A percentile compares a stretch with the other conserved stretches of the same genome.
phyloP scores from a whole-genome alignment of 345 rosid genomes.

The Litchi chinensis region DNA sequence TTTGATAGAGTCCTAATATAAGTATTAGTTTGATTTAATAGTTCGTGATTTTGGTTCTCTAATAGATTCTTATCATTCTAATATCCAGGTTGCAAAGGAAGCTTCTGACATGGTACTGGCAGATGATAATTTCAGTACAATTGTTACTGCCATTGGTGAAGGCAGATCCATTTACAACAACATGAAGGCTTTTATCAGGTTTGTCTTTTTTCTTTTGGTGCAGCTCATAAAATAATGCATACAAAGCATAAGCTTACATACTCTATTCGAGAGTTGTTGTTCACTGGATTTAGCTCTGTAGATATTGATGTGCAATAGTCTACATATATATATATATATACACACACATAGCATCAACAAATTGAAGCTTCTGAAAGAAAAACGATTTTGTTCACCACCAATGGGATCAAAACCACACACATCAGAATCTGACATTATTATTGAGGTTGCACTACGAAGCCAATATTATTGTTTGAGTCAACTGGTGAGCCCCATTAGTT shows the following conservation, averaged over 20 bases:
- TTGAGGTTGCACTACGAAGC: no score
- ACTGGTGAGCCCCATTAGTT: neutral
- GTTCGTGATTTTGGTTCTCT: neutral
- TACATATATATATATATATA: no score
- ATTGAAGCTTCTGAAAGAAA: no score
- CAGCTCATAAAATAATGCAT: neutral
- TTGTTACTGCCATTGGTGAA: slow-evolving; percentile 74
- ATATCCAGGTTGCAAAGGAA: slow-evolving; percentile 71
- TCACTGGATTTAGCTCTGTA: neutral
- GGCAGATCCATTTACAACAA: slow-evolving; percentile 75
- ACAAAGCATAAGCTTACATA: neutral
- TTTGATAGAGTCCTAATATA: neutral
- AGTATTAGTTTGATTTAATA: slow-evolving; percentile 3
- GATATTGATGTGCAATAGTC: neutral
- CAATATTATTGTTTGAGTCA: neutral
- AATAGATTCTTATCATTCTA: neutral
- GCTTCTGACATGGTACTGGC: slow-evolving; percentile 86
- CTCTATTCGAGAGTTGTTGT: neutral
- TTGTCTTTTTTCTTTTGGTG: neutral
- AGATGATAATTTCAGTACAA: slow-evolving; percentile 75
- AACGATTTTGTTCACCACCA: no score
- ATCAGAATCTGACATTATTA: no score
- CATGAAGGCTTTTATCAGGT: slow-evolving; percentile 88
- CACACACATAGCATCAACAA: neutral
- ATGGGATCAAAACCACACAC: no score